Base-by-base conservation (phyloP, 2,329 filamentous ascomycete species). In the Sordariomycetes sp. region DNA sequence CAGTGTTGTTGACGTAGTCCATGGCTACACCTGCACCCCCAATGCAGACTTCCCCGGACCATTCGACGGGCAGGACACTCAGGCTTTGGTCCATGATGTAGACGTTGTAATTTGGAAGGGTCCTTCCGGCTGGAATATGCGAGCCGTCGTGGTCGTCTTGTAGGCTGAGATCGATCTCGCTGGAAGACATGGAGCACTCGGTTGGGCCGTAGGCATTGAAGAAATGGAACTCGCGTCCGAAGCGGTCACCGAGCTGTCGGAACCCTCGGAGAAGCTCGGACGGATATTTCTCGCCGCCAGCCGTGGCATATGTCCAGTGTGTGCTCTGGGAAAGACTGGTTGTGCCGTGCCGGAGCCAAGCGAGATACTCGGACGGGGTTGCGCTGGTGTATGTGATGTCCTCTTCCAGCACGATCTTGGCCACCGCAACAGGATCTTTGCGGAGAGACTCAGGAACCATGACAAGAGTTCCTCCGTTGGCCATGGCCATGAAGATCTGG, bases 71-170 rank as follows among this genome's bases (percentile, higher is more conserved):
- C 3, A 74, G 65, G 1, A 70, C 65, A 18, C 69, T 59, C 35
- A 63, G 58, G 1, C 64, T 51, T 2, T 62, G 51, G 57, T 76
- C 70, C 2, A 77, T 64, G 3, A 78, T 68, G 57, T 75, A 75
- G 1, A 72, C 60, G 1, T 69, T 63, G 1, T 68, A 63, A 59
- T 68, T 69, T 2, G 62, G 61, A 1, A 61, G 37, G 0, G 59
- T 1, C 4, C 16, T 43, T 0, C 62, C 61, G 1, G 10, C 20
- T 7, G 51, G 51, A 16, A 53, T 53, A 34, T 24, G 51, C 8
- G n/a, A 10, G 32, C 32, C 32, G 24, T 53, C 51, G 14, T 24
- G n/a, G 16, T 53, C 22, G 51, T 53, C 25, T 25, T 48, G 6
- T 54, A 35, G 3, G 22, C 24, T 25, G 37, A 40, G 53, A 1